Evolutionary conservation across 306 rosid genomes (phyloP).

Genomic region (Argentina anserina): DNA sequence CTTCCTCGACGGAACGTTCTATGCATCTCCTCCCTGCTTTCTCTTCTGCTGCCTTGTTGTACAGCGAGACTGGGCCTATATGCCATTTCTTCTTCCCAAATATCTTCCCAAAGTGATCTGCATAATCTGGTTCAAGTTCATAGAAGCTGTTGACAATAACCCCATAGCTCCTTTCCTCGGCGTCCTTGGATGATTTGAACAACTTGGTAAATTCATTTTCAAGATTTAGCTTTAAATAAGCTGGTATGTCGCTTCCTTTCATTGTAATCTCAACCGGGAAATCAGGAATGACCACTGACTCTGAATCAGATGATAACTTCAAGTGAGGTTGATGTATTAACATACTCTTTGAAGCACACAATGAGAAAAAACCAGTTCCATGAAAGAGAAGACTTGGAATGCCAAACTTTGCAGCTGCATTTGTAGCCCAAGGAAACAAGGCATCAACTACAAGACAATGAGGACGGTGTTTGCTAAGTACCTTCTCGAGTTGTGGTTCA

Average conservation of each 20-base stretch:
- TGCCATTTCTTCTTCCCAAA: constrained; percentile 29
- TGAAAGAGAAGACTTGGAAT: constrained; percentile 36
- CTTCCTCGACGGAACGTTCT: constrained; percentile 29
- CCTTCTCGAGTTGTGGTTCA: constrained; percentile 8
- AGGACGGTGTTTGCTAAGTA: not conserved
- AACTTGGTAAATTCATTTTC: not conserved
- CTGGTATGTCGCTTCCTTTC: constrained; percentile 14
- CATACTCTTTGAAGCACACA: constrained; percentile 10
- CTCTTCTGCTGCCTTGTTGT: constrained; percentile 28
- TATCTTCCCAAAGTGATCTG: not conserved
- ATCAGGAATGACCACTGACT: constrained; percentile 31
- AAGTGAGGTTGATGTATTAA: constrained; percentile 20
- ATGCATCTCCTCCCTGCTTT: constrained; percentile 28
- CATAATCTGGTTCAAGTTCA: not conserved
- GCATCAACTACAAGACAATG: constrained; percentile 13
- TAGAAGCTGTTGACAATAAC: not conserved
- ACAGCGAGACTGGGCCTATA: constrained; percentile 47
- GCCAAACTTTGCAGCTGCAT: constrained; percentile 13
- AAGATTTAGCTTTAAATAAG: not conserved
- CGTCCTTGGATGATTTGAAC: not conserved
- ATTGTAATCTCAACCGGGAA: constrained; percentile 33
- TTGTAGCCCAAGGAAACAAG: constrained; percentile 13
- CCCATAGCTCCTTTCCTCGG: not conserved
- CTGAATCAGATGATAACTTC: constrained; percentile 32
- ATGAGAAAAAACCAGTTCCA: constrained; percentile 20